Evolutionary conservation across 2,329 filamentous ascomycete species (phyloP), one percentile per base, ranked within the genome.

Genomic region (Nothopassalora personata): DNA sequence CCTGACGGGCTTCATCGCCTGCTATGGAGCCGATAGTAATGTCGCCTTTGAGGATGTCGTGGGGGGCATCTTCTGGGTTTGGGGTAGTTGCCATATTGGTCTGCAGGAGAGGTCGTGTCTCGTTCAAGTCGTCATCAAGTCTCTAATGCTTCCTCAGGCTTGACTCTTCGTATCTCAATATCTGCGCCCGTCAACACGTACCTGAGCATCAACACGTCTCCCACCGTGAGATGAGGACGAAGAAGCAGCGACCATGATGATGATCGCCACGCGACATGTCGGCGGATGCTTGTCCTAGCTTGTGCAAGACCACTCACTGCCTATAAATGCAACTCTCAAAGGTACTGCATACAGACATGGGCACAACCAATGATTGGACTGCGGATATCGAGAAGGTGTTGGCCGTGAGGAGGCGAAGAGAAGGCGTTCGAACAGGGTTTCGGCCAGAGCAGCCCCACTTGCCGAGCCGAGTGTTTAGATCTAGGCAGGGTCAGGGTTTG

Each of bases 11-110:
- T 23, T 67, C 66, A 3, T 70, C 66, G 36, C 69, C 68, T 23
- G 64, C 65, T 23, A 70, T 64, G 15, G 65, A 54, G n/a, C 66
- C 67, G 33, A 71, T 66, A 5, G 61, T 53, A 28, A 69, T 63
- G 45, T 62, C 64, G 58, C 62, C 63, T 59, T 69, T 70, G 13
- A 65, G 53, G 9, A 54, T 61, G n/a, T 61, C 55, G 27, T 30
- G 39, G n/a, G 1, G 7, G 15, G 39, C 39, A 4, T 43, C 39
- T 43, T 43, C 39, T 7, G 5, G 39, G 39, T 43, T 13, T n/a
- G 3, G 18, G n/a, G 39, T 8, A 3, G 9, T n/a, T 43, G 39
- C n/a, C 39, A 43, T 43, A 3, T 4, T 18, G 39, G 39, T 15
- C n/a, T 18, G 39, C 3, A 43, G 3, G 4, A 43, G n/a, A n/a